Base-by-base conservation (phyloP, 805 yeast species). In the Brettanomyces nanus region DNA sequence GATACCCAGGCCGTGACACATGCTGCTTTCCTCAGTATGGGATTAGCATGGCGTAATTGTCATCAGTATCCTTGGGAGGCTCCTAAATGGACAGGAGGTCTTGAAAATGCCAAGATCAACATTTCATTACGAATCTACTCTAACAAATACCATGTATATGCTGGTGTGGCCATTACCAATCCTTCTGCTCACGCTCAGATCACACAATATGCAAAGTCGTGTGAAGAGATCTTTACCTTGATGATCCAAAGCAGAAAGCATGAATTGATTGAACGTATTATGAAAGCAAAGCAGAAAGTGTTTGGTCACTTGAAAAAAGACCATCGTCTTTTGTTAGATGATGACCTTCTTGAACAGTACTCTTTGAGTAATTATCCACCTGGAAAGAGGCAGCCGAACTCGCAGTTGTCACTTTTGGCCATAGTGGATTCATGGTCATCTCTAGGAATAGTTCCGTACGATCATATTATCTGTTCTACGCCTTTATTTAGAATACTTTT, bases 1-100 rank as follows among this genome's bases (percentile, higher is more conserved):
- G 98, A 92, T 57, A 92, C 97, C 2, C 98, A 92, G 59, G 97
- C 97, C 0, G 95, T 90, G 14, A 92, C 98, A 0, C 98, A 92
- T 56, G 97, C 97, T 10, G 97, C 97, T 0, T 92, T 92, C 53
- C 65, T 92, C 42, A 80, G 94, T 40, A 92, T 92, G 98, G 98
- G 98, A 4, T 77, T 79, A 6, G 97, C 97, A 5, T 92, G 98
- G 98, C 81, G 74, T 47, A 73, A 78, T 33, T 68, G 72, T 44
- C 72, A 80, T 52, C 80, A 83, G 55, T 92, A 86, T 55, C 98
- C 98, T 0, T 92, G 98, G 98, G 80, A 77, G 45, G 71, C 78
- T 3, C 73, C 80, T 1, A 75, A 80, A 53, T 87, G 95, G 90
- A 63, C 77, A 19, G 97, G 97, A 11, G 97, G 98, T 2, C 68